Evolutionary conservation across 331 rosid species (phyloP), one percentile per base, ranked within the genome.

Genomic region (Quercus tomentella): DNA sequence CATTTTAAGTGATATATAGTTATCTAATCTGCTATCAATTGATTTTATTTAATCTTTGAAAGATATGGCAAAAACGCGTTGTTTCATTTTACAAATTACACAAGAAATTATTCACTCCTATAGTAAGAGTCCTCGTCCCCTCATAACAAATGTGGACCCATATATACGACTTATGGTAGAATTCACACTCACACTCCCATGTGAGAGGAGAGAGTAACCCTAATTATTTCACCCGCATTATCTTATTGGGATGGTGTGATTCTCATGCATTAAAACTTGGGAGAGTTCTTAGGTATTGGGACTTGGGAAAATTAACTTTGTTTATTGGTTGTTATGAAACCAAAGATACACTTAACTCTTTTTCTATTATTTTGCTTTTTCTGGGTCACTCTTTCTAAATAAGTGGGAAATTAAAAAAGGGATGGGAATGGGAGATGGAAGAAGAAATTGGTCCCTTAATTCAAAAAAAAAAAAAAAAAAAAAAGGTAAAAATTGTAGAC

Each of bases 141-240:
- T 41, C 12, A 2, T 41, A 41, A 41, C 45, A 41, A 41, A 41
- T 41, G 3, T 41, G 12, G 12, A 1, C 0, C 2, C 10, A 35
- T 7, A 9, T 7, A 37, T 37, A 37, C 0, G 0, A 2, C 2
- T 37, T 37, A 37, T 7, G 10, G 10, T 37, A 37, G 9, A 37
- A 37, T 37, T 0, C 2, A 37, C 9, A 7, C 1, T 7, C 10
- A 0, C 43, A 37, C 43, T 7, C 43, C 2, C 43, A 37, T 2
- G 43, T 7, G 2, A 37, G 43, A 37, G 43, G 10, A 37, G 9
- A 35, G 43, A 37, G 43, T 37, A 37, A 2, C 2, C 2, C 2
- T 0, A 37, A 37, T 37, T 0, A 37, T 37, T 7, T 37, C 2
- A 0, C 2, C 43, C 2, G 2, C 10, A 37, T 0, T 37, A 0